A percentile compares a stretch with the other conserved stretches of the same genome.
These are phyloP conservation scores for Candida pseudofarinosa DNA, from an alignment of 805 yeast genomes.

Conservation along the genomic window DNA sequence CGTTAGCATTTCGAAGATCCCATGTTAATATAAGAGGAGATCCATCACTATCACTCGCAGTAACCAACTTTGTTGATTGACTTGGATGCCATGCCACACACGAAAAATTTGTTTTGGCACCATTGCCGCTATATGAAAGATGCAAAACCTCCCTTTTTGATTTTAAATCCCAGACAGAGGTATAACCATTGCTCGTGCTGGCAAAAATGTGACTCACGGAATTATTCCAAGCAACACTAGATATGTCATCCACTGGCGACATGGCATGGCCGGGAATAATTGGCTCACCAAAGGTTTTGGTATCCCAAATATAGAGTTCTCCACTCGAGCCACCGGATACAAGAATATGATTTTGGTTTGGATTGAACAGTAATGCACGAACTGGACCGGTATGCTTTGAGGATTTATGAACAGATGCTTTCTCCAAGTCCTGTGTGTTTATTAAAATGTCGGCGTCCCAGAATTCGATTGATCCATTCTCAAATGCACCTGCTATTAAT, in stretches of 20 bases:
- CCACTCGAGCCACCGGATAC: conserved; percentile 90
- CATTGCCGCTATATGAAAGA: conserved; percentile 61
- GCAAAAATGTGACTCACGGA: conserved; percentile 83
- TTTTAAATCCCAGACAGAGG: conserved; percentile 92
- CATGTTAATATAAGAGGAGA: conserved; percentile 81
- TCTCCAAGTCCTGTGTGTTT: conserved; percentile 34
- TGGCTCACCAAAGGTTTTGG: conserved; percentile 55
- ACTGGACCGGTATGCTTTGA: conserved; percentile 65
- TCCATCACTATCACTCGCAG: conserved; percentile 80
- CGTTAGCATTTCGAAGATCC: conserved; percentile 91
- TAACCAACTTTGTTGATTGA: conserved; percentile 77
- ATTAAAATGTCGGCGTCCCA: conserved; percentile 64
- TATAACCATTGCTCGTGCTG: conserved; percentile 74
- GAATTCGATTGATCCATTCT: conserved; percentile 72
- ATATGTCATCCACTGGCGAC: conserved; percentile 77
- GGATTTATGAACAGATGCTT: conserved; percentile 48
- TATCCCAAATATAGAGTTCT: conserved; percentile 88
- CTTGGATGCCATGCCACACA: conserved; percentile 94
- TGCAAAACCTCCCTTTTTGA: conserved; percentile 86
- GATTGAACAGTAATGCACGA: conserved; percentile 72
- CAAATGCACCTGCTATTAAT: conserved; percentile 83
- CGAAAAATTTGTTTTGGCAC: conserved; percentile 62
- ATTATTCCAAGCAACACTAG: conserved; percentile 86
- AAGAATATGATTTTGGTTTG: conserved; percentile 62
- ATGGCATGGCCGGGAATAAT: conserved; percentile 72